Conservation (phyloP, 345 rosid species). For the Syzygium oleosum region DNA sequence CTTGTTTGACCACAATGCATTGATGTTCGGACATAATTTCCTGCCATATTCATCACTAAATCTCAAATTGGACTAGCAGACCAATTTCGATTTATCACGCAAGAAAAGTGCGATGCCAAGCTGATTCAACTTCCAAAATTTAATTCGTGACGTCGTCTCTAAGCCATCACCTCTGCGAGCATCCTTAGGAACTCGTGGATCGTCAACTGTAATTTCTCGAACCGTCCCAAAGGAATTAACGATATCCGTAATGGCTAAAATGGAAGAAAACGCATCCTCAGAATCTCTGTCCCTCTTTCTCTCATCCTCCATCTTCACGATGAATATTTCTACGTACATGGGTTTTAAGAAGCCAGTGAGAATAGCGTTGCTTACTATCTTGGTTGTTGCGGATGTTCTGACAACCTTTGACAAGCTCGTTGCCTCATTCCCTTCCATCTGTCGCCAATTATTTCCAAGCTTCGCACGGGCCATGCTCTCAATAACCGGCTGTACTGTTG, state of each 20-base stretch:
- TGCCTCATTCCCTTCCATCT: background rate
- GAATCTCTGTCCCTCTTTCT: background rate
- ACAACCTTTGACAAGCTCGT: background rate
- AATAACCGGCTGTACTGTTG: background rate
- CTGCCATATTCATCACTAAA: too few species aligned
- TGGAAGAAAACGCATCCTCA: background rate
- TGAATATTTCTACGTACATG: background rate
- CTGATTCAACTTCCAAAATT: too few species aligned
- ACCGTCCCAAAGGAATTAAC: background rate
- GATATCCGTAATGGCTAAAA: background rate
- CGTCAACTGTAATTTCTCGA: too few species aligned
- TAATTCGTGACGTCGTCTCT: too few species aligned
- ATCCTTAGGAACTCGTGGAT: too few species aligned
- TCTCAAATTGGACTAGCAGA: too few species aligned
- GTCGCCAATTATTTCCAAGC: background rate
- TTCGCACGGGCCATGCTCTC: background rate
- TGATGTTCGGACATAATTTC: too few species aligned
- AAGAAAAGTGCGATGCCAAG: too few species aligned
- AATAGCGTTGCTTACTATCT: background rate
- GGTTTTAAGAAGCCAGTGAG: conserved; percentile 1
- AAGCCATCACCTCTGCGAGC: too few species aligned
- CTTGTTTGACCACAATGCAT: too few species aligned
- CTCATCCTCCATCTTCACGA: background rate
- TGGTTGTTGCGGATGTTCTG: background rate
- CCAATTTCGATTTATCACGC: too few species aligned